A percentile compares a stretch with the other conserved stretches of the same genome.
Conservation (phyloP, 164 flowering plant species). For the Aristolochia fimbriata region DNA sequence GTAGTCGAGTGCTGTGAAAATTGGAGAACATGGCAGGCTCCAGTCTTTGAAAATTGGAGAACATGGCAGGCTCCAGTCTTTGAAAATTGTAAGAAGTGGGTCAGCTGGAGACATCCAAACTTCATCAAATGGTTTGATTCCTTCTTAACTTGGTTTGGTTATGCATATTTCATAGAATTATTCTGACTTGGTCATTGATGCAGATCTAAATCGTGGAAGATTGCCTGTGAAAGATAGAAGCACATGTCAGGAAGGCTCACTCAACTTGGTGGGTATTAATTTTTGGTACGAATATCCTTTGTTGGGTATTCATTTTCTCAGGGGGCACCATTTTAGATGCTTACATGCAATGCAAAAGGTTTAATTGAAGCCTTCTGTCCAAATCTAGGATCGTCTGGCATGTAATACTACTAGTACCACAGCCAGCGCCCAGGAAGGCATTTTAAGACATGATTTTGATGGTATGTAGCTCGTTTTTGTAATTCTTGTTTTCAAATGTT, state of each 20-base stretch:
- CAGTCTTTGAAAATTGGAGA: constrained; percentile 14
- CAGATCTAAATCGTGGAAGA: constrained; percentile 34
- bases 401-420: constrained; percentile 10
- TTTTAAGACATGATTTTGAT: constrained; percentile 42
- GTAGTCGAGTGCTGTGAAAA: too few relatives aligned
- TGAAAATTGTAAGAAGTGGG: constrained; percentile 15
- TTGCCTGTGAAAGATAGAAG: constrained; percentile 15
- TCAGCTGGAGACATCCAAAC: constrained; percentile 18
- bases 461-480: constrained; percentile 29
- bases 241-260: constrained; percentile 12
- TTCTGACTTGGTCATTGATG: not conserved
- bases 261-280: constrained; percentile 22
- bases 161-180: too few relatives aligned
- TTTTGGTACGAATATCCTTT: not conserved
- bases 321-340: not conserved
- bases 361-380: constrained; percentile 3
- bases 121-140: constrained; percentile 31
- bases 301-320: not conserved
- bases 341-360: not conserved
- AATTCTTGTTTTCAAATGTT: not conserved
- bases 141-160: not conserved
- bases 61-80: constrained; percentile 19
- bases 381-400: constrained; percentile 22
- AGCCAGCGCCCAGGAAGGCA: constrained; percentile 11
- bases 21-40: constrained; percentile 18